phyloP scores from a whole-genome alignment of 2,329 filamentous ascomycete species.

The Fusarium globosum region DNA sequence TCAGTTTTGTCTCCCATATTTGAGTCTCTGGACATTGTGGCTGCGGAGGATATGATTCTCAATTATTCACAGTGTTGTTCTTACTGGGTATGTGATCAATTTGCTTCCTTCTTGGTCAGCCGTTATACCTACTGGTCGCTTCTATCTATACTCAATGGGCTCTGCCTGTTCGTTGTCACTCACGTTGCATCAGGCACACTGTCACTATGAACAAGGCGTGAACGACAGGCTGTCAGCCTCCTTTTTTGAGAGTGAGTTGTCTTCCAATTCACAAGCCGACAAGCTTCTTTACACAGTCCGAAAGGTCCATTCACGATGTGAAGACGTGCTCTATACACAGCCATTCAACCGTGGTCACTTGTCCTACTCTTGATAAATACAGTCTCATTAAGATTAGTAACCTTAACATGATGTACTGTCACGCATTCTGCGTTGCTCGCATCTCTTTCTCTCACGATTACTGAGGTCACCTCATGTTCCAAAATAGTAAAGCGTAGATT shows the following conservation, averaged over 20 bases:
- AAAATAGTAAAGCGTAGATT: too few relatives aligned
- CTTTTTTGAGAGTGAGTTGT: neutral
- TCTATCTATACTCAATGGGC: neutral
- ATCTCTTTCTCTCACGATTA: accelerated
- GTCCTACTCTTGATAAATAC: neutral
- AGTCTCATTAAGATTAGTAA: neutral
- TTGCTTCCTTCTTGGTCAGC: neutral
- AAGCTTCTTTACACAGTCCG: too few relatives aligned
- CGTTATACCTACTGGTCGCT: accelerated
- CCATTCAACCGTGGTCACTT: neutral
- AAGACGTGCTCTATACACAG: neutral
- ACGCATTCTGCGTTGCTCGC: neutral
- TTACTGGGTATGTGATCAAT: neutral
- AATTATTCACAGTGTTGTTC: accelerated
- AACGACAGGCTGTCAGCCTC: neutral
- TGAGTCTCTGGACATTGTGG: neutral
- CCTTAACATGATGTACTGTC: neutral
- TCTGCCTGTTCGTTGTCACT: accelerated
- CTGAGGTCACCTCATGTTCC: neutral
- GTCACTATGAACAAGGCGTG: neutral
- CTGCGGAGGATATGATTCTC: neutral
- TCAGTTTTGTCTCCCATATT: neutral
- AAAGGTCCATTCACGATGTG: accelerated
- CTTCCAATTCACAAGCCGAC: too few relatives aligned
- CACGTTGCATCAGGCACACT: neutral